Percentiles rank a stretch among this genome's conserved stretches.
Conservation (phyloP, 1,284 basidiomycete species). For the Moniliophthora roreri region DNA sequence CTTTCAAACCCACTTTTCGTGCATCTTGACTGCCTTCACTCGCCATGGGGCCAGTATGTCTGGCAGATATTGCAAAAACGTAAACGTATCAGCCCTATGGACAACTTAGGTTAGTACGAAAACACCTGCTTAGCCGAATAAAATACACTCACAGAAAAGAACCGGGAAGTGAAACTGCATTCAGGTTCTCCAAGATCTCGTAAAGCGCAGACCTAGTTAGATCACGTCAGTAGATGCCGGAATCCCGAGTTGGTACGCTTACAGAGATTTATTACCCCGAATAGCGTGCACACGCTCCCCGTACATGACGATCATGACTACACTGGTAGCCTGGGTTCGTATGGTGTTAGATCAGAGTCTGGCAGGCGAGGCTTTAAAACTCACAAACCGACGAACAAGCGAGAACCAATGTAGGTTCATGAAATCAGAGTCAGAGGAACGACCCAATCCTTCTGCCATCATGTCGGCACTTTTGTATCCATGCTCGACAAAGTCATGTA, state of each 20-base stretch:
- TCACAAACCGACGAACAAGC: background rate
- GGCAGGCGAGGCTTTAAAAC: background rate
- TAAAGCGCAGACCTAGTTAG: background rate
- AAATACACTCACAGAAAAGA: background rate
- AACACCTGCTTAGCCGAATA: background rate
- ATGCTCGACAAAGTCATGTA: background rate
- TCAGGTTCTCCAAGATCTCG: background rate
- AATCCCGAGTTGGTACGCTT: background rate
- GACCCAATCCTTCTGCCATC: background rate
- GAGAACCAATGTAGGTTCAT: background rate
- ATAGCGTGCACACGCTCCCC: background rate
- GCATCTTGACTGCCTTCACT: constrained; percentile 12
- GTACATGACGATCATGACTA: background rate
- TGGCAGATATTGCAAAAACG: background rate
- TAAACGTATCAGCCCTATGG: background rate
- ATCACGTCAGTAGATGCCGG: background rate
- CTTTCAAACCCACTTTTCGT: constrained; percentile 10
- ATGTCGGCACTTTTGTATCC: background rate
- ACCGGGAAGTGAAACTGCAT: background rate
- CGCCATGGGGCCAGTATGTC: background rate
- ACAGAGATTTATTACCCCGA: background rate
- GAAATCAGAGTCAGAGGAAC: background rate
- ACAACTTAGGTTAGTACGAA: background rate
- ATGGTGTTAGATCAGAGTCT: background rate
- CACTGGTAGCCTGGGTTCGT: background rate